Evolutionary conservation across 306 rosid genomes (phyloP).

Genomic region (Phaseolus lunatus): DNA sequence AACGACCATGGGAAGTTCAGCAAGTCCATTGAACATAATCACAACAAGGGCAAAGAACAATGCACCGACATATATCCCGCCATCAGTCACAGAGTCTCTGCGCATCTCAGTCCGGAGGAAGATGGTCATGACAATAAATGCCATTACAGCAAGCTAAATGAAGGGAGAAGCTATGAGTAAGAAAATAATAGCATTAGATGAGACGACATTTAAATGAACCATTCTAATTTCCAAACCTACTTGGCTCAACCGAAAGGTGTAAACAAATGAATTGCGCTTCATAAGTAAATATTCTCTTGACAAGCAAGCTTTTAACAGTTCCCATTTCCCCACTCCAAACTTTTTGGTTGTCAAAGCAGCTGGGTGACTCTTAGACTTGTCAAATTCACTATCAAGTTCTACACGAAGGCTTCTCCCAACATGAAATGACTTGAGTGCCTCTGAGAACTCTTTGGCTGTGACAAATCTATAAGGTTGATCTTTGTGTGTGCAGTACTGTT

Average conservation of each 20-base stretch:
- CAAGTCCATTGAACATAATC: constrained; percentile 57
- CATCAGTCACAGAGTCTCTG: constrained; percentile 1
- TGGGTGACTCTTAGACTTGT: constrained; percentile 62
- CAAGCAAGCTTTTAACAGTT: constrained; percentile 60
- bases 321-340: constrained; percentile 42
- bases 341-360: constrained; percentile 58
- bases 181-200: neutral
- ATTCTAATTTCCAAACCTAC: constrained; percentile 46
- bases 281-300: constrained; percentile 61
- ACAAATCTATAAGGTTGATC: constrained; percentile 54
- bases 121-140: constrained; percentile 60
- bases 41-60: neutral
- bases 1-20: constrained; percentile 64
- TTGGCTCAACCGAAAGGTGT: constrained; percentile 59
- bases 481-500: constrained; percentile 58
- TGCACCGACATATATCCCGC: neutral
- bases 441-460: constrained; percentile 56
- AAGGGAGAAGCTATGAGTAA: neutral
- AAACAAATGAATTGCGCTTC: constrained; percentile 62
- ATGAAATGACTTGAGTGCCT: constrained; percentile 58
- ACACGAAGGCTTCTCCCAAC: constrained; percentile 47
- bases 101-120: constrained; percentile 80
- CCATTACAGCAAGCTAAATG: constrained; percentile 55
- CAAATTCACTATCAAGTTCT: constrained; percentile 55
- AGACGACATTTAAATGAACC: neutral